These are phyloP conservation scores for Penicillium glabrum DNA, from an alignment of 2,329 filamentous ascomycete species.

Conservation along the genomic window DNA sequence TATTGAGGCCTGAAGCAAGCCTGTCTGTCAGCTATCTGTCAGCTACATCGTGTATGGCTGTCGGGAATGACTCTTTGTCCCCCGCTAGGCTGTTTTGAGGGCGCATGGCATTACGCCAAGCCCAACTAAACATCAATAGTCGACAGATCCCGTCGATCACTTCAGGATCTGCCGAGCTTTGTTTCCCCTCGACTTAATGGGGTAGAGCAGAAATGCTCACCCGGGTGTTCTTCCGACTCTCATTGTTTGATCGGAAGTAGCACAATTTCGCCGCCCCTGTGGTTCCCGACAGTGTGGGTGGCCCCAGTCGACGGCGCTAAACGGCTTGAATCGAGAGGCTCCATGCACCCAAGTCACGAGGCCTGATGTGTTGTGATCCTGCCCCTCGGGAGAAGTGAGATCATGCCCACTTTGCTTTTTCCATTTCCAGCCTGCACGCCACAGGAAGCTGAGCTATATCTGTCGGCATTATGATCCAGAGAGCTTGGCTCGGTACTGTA, in stretches of 20 bases:
- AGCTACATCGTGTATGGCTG: slow-evolving; percentile 1
- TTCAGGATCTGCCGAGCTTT: slow-evolving; percentile 31
- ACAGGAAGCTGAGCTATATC: neutral
- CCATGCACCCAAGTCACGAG: slow-evolving; percentile 25
- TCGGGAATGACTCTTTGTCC: neutral
- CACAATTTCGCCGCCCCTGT: neutral
- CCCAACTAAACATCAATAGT: slow-evolving; percentile 40
- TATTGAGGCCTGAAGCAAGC: slow-evolving; percentile 23
- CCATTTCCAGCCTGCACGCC: neutral
- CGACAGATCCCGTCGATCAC: slow-evolving; percentile 40
- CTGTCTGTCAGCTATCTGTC: slow-evolving; percentile 7
- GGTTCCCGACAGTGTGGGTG: slow-evolving; percentile 15
- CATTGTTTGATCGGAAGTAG: slow-evolving; percentile 10
- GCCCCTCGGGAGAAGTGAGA: neutral
- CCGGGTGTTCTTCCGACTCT: neutral
- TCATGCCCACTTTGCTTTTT: neutral
- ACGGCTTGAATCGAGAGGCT: slow-evolving; percentile 18
- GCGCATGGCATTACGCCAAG: slow-evolving; percentile 31
- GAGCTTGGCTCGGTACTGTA: neutral
- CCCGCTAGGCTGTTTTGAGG: neutral
- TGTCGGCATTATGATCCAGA: neutral
- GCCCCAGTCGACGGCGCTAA: slow-evolving; percentile 21
- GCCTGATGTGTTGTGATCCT: slow-evolving; percentile 1
- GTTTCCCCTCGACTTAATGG: slow-evolving; percentile 7
- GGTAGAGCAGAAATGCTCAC: neutral